phyloP scores from a whole-genome alignment of 164 flowering plant genomes.

The Annona cherimola region DNA sequence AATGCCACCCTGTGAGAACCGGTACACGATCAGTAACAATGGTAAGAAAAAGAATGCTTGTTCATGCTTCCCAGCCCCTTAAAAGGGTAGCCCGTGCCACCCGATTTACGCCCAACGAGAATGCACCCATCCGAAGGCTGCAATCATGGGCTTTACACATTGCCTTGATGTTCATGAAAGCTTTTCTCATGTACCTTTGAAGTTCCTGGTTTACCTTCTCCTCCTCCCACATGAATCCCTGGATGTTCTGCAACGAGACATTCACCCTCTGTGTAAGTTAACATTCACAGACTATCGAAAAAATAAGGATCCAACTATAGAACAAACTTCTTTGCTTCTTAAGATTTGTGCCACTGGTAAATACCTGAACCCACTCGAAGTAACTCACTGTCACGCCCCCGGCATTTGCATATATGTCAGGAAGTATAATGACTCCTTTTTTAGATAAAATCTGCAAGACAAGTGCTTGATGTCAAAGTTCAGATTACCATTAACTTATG shows the following conservation, averaged over 20 bases:
- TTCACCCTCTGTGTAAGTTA: background rate
- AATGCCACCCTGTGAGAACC: background rate
- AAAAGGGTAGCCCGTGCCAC: slow-evolving; percentile 78
- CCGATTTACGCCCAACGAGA: slow-evolving; percentile 77
- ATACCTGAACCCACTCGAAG: slow-evolving; percentile 74
- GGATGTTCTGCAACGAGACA: slow-evolving; percentile 59
- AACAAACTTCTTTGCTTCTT: background rate
- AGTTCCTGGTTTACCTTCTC: slow-evolving; percentile 76
- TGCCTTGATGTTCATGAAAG: slow-evolving; percentile 57
- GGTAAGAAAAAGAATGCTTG: background rate
- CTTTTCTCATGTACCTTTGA: slow-evolving; percentile 64
- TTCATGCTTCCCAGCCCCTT: slow-evolving; percentile 89
- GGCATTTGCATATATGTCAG: slow-evolving; percentile 74
- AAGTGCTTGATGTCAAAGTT: slow-evolving; percentile 1
- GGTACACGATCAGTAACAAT: background rate
- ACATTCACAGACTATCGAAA: background rate
- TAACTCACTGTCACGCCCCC: slow-evolving; percentile 59
- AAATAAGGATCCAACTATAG: background rate
- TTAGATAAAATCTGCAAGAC: slow-evolving; percentile 41
- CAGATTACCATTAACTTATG: background rate
- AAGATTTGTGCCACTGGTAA: background rate
- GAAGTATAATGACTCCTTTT: slow-evolving; percentile 63
- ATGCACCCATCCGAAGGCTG: slow-evolving; percentile 93
- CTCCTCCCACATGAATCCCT: slow-evolving; percentile 97
- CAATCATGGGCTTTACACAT: slow-evolving; percentile 74